These are phyloP conservation scores for Knufia fluminis DNA, from an alignment of 2,329 filamentous ascomycete genomes.

Conservation along the genomic window DNA sequence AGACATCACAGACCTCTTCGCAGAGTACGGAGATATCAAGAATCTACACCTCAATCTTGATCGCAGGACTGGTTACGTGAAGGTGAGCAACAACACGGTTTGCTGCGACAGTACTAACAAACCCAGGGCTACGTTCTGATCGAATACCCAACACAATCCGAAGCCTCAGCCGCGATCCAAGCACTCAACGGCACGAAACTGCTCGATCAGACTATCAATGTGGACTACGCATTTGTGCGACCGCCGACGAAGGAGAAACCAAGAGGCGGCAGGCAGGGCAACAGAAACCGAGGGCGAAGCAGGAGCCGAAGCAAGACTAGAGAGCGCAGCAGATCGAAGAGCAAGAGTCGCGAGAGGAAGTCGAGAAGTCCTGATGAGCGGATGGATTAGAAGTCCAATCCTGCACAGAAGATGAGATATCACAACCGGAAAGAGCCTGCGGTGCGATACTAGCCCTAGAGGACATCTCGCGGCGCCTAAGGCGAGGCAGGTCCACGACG, in stretches of 20 bases:
- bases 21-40: slow-evolving; percentile 58
- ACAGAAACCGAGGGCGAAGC: slow-evolving; percentile 35
- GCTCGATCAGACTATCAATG: slow-evolving; percentile 55
- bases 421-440: neutral
- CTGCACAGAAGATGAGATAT: neutral
- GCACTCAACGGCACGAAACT: slow-evolving; percentile 52
- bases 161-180: slow-evolving; percentile 55
- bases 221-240: slow-evolving; percentile 58
- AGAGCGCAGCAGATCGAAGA: slow-evolving; percentile 32
- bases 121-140: slow-evolving; percentile 56
- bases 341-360: slow-evolving; percentile 23
- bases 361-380: slow-evolving; percentile 4
- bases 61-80: slow-evolving; percentile 57
- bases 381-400: slow-evolving; percentile 2
- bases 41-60: slow-evolving; percentile 59
- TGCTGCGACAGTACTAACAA: neutral
- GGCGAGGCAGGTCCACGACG: too few species aligned
- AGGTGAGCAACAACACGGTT: slow-evolving; percentile 38
- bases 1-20: slow-evolving; percentile 56
- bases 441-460: too few species aligned
- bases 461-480: too few species aligned
- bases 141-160: slow-evolving; percentile 54
- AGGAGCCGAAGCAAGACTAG: slow-evolving; percentile 36
- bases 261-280: slow-evolving; percentile 30
- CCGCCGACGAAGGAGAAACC: slow-evolving; percentile 46